Percentiles rank a stretch among this genome's conserved stretches.
Conservation (phyloP, 257 asterid genomes). For the Solanum neorickii region DNA sequence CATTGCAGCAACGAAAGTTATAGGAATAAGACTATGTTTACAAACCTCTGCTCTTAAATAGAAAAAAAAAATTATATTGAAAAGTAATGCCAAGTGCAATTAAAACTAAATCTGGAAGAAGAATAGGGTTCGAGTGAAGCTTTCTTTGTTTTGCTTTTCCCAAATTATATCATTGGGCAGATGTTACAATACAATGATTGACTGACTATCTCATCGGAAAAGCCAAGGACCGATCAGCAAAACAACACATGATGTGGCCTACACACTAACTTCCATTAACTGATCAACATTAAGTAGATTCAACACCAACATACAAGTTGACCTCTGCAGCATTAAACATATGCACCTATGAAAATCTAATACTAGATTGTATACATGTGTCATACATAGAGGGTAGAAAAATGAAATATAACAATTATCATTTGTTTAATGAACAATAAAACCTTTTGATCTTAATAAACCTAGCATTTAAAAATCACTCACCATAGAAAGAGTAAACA, state of each 20-base stretch:
- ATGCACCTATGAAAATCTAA: background rate
- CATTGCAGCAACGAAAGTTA: background rate
- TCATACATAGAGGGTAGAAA: background rate
- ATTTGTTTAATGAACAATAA: background rate
- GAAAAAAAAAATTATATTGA: background rate
- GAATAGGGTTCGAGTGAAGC: background rate
- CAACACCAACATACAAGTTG: background rate
- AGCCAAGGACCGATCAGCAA: background rate
- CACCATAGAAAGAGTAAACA: background rate
- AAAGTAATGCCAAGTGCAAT: background rate
- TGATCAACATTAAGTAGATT: background rate
- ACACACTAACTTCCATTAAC: background rate
- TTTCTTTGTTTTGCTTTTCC: background rate
- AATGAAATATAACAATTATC: background rate
- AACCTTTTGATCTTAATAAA: background rate
- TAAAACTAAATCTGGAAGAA: background rate
- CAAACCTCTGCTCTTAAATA: background rate
- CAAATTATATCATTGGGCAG: background rate
- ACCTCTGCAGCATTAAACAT: background rate
- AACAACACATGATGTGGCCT: background rate
- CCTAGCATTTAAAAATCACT: background rate
- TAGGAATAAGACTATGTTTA: background rate
- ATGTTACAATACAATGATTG: background rate
- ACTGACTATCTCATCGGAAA: background rate
- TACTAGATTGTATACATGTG: background rate